These are phyloP conservation scores for Pugionium cornutum DNA, from an alignment of 345 rosid species.

Conservation along the genomic window DNA sequence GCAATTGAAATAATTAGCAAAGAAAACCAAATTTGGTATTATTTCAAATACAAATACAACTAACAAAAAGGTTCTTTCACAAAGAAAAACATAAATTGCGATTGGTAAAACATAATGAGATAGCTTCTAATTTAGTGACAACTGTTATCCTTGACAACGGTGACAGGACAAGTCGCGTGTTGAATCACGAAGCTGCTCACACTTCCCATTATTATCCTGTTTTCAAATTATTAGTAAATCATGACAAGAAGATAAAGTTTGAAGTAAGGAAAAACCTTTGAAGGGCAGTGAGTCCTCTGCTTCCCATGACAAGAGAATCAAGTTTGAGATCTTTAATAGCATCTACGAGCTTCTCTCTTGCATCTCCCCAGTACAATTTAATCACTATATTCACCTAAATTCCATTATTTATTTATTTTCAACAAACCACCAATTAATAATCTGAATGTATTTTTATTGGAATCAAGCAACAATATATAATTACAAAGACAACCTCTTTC, in stretches of 20 bases:
- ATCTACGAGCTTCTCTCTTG: constrained; percentile 80
- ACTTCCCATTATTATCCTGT: constrained; percentile 82
- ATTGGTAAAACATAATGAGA: constrained; percentile 15
- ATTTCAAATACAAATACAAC: constrained; percentile 20
- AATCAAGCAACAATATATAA: too few species aligned
- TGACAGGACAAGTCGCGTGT: constrained; percentile 61
- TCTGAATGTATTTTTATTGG: too few species aligned
- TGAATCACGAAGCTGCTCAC: constrained; percentile 56
- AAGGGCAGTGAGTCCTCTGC: constrained; percentile 91
- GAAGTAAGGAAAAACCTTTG: constrained; percentile 47
- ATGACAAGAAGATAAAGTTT: too few species aligned
- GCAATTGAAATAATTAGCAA: too few species aligned
- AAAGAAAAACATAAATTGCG: not conserved
- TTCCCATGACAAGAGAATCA: constrained; percentile 86
- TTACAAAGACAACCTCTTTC: constrained; percentile 57
- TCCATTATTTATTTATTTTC: not conserved
- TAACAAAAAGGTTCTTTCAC: not conserved
- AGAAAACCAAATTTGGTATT: too few species aligned
- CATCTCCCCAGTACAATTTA: constrained; percentile 90
- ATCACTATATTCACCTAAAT: constrained; percentile 55
- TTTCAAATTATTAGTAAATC: constrained; percentile 11
- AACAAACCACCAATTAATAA: too few species aligned
- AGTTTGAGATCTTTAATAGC: constrained; percentile 75
- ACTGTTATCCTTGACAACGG: constrained; percentile 50
- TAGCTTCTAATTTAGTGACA: not conserved